Base-by-base conservation (phyloP, 129 eudicot species). In the Logfia minima region DNA sequence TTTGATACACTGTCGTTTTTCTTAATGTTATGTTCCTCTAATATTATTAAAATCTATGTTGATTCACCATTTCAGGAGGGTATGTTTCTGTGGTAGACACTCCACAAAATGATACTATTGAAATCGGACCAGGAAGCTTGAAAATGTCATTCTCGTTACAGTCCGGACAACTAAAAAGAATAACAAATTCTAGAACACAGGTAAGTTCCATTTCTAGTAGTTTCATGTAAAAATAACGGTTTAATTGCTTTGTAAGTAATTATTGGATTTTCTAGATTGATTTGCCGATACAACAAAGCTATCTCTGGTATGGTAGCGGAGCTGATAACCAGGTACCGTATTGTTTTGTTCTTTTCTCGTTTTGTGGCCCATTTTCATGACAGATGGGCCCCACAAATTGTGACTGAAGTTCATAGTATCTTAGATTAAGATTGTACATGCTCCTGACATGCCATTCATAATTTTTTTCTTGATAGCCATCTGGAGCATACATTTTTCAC, bases 401-500 rank as follows among this genome's bases (percentile, higher is more conserved):
- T 37, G 11, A 75, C 28, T n/a, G 5, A 11, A 60, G 19, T 53
- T 53, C 58, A 51, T 16, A 17, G 60, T 17, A 53, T 53, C 60
- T 53, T 4, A 53, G 22, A 28, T 23, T 31, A 28, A 28, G 28
- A 63, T 63, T 63, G n/a, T 63, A 26, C 28, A 17, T 21, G 26
- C 26, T 5, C 24, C 69, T 72, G n/a, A 65, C 74, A 53, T 52
- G 34, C 66, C 18, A 32, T 53, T 77, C 65, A 8, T 76, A 31
- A 75, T 8, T 56, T 74, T 75, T 48, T 35, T 76, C 59, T 66
- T 37, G 45, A 37, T 81, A 93, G 98, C 52, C 84, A 63, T 93
- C 97, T 35, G 97, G 97, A 63, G 98, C 98, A 19, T 93, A 93
- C 77, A 90, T 93, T 79, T 93, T 93, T 67, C 90, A 91, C 56